Conservation (phyloP, 2,329 filamentous ascomycete species). For the Aspergillus tubingensis region DNA sequence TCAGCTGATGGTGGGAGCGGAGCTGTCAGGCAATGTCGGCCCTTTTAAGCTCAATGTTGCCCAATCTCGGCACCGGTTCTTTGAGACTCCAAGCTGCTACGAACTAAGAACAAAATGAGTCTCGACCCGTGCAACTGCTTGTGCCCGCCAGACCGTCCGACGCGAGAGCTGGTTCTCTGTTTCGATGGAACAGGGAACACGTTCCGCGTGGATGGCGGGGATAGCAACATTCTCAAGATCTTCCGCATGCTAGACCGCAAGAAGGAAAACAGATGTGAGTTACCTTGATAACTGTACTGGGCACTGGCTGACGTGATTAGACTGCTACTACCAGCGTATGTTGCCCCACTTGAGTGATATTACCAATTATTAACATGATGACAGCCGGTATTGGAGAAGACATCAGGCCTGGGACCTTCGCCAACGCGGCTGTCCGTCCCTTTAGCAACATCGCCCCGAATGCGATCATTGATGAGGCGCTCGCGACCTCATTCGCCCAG, state of each 20-base stretch:
- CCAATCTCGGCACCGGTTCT: neutral
- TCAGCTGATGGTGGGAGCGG: neutral
- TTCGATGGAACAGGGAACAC: slow-evolving; percentile 47
- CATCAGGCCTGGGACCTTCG: slow-evolving; percentile 14
- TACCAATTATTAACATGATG: neutral
- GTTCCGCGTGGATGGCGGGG: slow-evolving; percentile 40
- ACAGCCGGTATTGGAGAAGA: slow-evolving; percentile 24
- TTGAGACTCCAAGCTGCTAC: too few relatives aligned
- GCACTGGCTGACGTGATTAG: slow-evolving; percentile 6
- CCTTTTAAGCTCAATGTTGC: neutral
- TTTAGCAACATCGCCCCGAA: slow-evolving; percentile 10
- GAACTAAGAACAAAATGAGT: neutral
- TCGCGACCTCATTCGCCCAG: slow-evolving; percentile 21
- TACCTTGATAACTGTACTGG: neutral
- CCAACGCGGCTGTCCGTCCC: slow-evolving; percentile 15
- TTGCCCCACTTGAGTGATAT: neutral
- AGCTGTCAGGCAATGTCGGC: neutral
- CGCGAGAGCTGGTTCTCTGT: slow-evolving; percentile 34
- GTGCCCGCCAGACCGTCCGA: neutral
- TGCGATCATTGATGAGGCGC: slow-evolving; percentile 17
- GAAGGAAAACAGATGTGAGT: slow-evolving; percentile 25
- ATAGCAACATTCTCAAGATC: slow-evolving; percentile 47
- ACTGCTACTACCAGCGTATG: slow-evolving; percentile 27
- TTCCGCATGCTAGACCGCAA: slow-evolving; percentile 42
- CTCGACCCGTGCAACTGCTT: neutral